Conservation (phyloP, 495 filamentous ascomycete species). For the Penicillium arizonense region DNA sequence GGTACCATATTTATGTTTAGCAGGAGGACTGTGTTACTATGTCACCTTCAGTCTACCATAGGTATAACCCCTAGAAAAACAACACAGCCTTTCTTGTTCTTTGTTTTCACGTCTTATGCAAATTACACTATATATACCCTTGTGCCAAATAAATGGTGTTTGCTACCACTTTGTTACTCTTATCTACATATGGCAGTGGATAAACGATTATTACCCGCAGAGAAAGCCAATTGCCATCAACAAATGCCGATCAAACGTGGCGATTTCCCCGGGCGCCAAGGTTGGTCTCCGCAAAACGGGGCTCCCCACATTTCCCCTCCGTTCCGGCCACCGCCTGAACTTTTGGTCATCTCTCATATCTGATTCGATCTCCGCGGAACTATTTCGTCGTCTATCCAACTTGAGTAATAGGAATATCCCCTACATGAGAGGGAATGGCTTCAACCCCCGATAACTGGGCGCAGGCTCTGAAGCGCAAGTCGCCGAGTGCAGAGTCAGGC, state of each 20-base stretch:
- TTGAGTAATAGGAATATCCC: slow-evolving; percentile 4
- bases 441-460: slow-evolving; percentile 13
- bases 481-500: slow-evolving; percentile 19
- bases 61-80: too few species aligned
- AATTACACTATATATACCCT: too few species aligned
- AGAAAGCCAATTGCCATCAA: too few species aligned
- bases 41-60: too few species aligned
- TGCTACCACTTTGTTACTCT: too few species aligned
- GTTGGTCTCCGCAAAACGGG: slow-evolving; percentile 12
- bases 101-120: too few species aligned
- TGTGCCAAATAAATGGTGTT: too few species aligned
- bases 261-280: slow-evolving; percentile 52
- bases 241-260: slow-evolving; percentile 42
- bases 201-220: too few species aligned
- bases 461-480: slow-evolving; percentile 31
- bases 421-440: slow-evolving; percentile 19
- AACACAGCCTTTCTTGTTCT: too few species aligned
- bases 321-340: slow-evolving; percentile 33
- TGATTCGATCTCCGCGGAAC: neutral
- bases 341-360: slow-evolving; percentile 1
- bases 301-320: slow-evolving; percentile 14
- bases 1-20: too few species aligned
- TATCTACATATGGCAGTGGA: too few species aligned
- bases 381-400: neutral
- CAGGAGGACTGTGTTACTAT: too few species aligned